Evolutionary conservation across 306 rosid genomes (phyloP).

Genomic region (Sindora glabra): DNA sequence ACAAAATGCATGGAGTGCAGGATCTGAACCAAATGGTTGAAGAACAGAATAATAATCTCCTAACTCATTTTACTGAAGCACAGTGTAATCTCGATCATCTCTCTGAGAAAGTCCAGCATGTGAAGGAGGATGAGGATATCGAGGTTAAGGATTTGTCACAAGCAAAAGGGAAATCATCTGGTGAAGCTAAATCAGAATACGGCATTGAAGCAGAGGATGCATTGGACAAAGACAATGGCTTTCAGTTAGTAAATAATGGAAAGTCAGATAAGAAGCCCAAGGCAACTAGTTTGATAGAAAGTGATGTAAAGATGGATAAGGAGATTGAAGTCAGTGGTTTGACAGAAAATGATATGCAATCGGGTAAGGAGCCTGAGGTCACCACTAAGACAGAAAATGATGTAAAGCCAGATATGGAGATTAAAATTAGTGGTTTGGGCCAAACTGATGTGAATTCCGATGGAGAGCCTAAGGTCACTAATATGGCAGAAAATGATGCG

Average conservation of each 20-base stretch:
- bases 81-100: slow-evolving; percentile 44
- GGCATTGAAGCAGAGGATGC: slow-evolving; percentile 19
- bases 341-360: slow-evolving; percentile 3
- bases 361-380: slow-evolving; percentile 31
- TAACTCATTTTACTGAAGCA: slow-evolving; percentile 50
- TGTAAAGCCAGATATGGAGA: not conserved
- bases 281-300: slow-evolving; percentile 8
- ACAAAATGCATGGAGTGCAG: slow-evolving; percentile 37
- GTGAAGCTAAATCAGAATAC: slow-evolving; percentile 17
- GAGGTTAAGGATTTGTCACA: slow-evolving; percentile 15
- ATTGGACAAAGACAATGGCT: slow-evolving; percentile 15
- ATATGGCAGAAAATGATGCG: not conserved
- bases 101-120: slow-evolving; percentile 41
- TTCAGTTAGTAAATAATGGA: slow-evolving; percentile 1
- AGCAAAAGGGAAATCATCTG: slow-evolving; percentile 1
- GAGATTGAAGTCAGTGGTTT: not conserved
- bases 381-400: slow-evolving; percentile 8
- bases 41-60: slow-evolving; percentile 50
- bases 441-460: slow-evolving; percentile 3
- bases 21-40: slow-evolving; percentile 45
- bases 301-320: slow-evolving; percentile 1
- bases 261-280: slow-evolving; percentile 16
- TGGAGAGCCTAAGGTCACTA: not conserved
- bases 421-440: not conserved
- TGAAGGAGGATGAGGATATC: slow-evolving; percentile 40